Conservation (phyloP, 805 yeast species). For the Saturnispora hagleri region DNA sequence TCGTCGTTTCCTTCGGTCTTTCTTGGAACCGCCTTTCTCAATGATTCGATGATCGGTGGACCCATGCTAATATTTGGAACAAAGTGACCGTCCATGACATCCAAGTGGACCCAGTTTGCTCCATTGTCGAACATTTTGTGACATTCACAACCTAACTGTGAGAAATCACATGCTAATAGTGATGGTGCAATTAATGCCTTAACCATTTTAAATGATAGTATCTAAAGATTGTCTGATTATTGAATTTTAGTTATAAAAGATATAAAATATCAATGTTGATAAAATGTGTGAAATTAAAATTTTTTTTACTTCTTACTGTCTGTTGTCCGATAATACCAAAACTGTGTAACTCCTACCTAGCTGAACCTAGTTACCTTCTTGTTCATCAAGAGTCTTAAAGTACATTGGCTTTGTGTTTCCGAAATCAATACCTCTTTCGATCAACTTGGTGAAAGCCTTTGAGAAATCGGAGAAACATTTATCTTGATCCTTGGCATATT, state of each 20-base stretch:
- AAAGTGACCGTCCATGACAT: slow-evolving; percentile 98
- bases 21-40: slow-evolving; percentile 71
- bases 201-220: slow-evolving; percentile 40
- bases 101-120: slow-evolving; percentile 97
- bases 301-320: not conserved
- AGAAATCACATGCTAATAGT: slow-evolving; percentile 84
- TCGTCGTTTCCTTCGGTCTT: slow-evolving; percentile 10
- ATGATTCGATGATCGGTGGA: slow-evolving; percentile 73
- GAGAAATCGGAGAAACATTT: slow-evolving; percentile 43
- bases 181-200: slow-evolving; percentile 89
- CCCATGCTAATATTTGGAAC: slow-evolving; percentile 96
- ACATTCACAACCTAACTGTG: slow-evolving; percentile 83
- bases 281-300: not conserved
- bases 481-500: slow-evolving; percentile 41
- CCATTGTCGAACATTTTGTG: slow-evolving; percentile 67
- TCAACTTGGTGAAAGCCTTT: slow-evolving; percentile 34
- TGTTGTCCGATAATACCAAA: not conserved
- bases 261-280: not conserved
- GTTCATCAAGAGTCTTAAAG: slow-evolving; percentile 67
- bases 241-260: not conserved
- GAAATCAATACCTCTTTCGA: slow-evolving; percentile 70
- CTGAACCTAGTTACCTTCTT: slow-evolving; percentile 25
- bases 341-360: not conserved
- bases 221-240: not conserved
- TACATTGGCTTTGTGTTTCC: slow-evolving; percentile 31